These are phyloP conservation scores for Aspergillus coremiiformis DNA, from an alignment of 495 filamentous ascomycete species.

Conservation along the genomic window DNA sequence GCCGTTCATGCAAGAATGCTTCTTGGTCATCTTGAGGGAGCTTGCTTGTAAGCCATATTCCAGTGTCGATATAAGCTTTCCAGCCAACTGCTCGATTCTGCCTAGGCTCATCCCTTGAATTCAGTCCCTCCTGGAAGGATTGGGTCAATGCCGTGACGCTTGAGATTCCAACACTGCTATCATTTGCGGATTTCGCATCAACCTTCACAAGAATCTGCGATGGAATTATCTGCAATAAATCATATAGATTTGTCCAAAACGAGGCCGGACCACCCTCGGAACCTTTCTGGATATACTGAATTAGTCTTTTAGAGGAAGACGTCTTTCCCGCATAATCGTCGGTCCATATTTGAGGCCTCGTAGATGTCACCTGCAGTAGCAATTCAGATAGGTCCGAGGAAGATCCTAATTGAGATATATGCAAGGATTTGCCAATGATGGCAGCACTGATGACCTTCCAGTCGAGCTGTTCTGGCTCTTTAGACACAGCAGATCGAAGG, in stretches of 20 bases:
- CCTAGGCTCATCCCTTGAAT: conserved; percentile 63
- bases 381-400: conserved; percentile 58
- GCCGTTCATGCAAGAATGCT: conserved; percentile 38
- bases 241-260: conserved; percentile 63
- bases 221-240: conserved; percentile 55
- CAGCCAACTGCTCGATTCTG: conserved; percentile 60
- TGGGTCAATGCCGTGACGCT: conserved; percentile 44
- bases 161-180: conserved; percentile 16
- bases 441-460: conserved; percentile 55
- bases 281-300: conserved; percentile 71
- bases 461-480: conserved; percentile 51
- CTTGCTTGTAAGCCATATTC: conserved; percentile 40
- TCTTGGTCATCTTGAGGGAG: conserved; percentile 40
- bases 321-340: conserved; percentile 59
- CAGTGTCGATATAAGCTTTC: conserved; percentile 59
- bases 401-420: conserved; percentile 62
- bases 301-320: conserved; percentile 53
- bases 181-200: conserved; percentile 36
- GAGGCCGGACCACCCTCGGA: conserved; percentile 62
- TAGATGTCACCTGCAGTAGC: conserved; percentile 53
- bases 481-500: conserved; percentile 50
- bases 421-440: conserved; percentile 62
- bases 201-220: conserved; percentile 38
- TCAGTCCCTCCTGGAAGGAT: conserved; percentile 61
- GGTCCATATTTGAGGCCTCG: conserved; percentile 67